phyloP scores from a whole-genome alignment of 306 rosid genomes.

The Hippophae rhamnoides region DNA sequence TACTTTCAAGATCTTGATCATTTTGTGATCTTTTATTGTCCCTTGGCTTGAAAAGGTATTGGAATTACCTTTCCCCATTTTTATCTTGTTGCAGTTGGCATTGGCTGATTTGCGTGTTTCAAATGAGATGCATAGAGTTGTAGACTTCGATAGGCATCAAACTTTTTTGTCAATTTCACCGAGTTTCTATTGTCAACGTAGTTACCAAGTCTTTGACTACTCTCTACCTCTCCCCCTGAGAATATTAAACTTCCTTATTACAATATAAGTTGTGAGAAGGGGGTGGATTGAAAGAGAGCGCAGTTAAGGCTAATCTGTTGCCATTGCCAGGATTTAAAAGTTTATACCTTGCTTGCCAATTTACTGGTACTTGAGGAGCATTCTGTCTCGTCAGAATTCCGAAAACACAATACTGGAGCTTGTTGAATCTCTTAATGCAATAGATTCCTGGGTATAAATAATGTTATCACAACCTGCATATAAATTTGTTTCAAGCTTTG shows the following conservation, averaged over 20 bases:
- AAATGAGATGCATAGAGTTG: slow-evolving; percentile 46
- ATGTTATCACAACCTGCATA: neutral
- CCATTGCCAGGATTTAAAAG: slow-evolving; percentile 11
- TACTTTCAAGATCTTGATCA: neutral
- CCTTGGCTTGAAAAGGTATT: slow-evolving; percentile 1
- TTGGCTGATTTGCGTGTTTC: slow-evolving; percentile 71
- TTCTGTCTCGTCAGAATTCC: slow-evolving; percentile 48
- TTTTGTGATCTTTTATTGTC: neutral
- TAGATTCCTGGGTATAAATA: slow-evolving; percentile 62
- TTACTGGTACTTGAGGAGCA: slow-evolving; percentile 52
- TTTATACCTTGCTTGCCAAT: slow-evolving; percentile 12
- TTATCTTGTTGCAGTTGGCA: slow-evolving; percentile 53
- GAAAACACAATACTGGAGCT: slow-evolving; percentile 54
- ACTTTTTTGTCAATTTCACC: slow-evolving; percentile 5
- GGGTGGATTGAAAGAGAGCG: neutral
- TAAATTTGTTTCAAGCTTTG: neutral
- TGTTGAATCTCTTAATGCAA: slow-evolving; percentile 40
- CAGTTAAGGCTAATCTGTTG: neutral
- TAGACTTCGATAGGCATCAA: slow-evolving; percentile 63
- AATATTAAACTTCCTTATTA: neutral
- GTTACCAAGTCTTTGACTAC: neutral
- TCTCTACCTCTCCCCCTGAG: neutral
- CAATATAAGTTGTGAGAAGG: neutral
- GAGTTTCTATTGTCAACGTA: neutral
- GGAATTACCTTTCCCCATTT: neutral